Evolutionary conservation across 2,329 filamentous ascomycete genomes (phyloP), one percentile per base, ranked within the genome.

Genomic region (Botrytis pseudocinerea): DNA sequence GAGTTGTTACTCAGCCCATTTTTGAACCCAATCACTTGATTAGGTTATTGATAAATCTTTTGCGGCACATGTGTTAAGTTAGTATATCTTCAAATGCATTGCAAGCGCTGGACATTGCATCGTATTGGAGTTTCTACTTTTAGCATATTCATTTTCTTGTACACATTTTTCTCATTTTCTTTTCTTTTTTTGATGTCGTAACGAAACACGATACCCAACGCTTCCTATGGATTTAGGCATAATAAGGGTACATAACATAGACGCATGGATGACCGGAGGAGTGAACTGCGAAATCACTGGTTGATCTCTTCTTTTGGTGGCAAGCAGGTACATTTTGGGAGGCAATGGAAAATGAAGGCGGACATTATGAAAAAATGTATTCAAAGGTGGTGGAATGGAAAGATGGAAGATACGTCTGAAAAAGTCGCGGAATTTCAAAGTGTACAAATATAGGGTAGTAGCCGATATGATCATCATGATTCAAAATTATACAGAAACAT

Each of bases 1-100:
- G 95, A 98, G 80, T 84, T 99, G 78, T 89, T 97, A 82, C 87
- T 91, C 72, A 95, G 92, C 83, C 88, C 90, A 51, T 98, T 98
- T 84, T 85, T 97, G 81, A 89, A 90, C 73, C 91, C 92, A 74
- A 92, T 92, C 80, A 89, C 89, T 75, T 90, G 73, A 76, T 59
- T 57, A 38, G 48, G 60, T 40, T 40, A 54, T 42, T 60, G 28
- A 46, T 20, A 46, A 44, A 62, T 12, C 62, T 69, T 66, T 48
- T 48, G 32, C 20, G 61, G 25, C 73, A 68, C 40, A 61, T 73
- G 42, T 66, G 62, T 54, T 57, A 73, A 65, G 28, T 44, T n/a
- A 48, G 66, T 71, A 74, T 60, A 61, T 69, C 54, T 65, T 60
- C 65, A 62, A 69, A 69, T 75, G 72, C 74, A 75, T 77, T 76